Conservation (phyloP, 495 filamentous ascomycete species). For the Penicillium manginii region DNA sequence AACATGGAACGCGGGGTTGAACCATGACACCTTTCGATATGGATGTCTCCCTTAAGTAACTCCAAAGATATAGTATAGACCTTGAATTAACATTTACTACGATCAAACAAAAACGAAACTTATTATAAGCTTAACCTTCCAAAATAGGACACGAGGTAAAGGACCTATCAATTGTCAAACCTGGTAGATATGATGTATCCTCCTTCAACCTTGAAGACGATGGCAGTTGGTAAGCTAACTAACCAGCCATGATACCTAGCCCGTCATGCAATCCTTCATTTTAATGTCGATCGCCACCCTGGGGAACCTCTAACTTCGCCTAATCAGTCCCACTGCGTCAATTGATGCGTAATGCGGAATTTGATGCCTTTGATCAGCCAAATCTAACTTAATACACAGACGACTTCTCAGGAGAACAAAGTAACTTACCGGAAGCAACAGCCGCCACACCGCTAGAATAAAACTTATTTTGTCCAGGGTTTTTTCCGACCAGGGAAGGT, state of each 20-base stretch:
- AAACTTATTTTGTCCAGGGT: neutral
- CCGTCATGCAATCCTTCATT: neutral
- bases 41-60: no score
- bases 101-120: no score
- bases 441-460: conserved; percentile 1
- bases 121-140: no score
- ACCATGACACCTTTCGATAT: no score
- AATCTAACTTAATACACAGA: neutral
- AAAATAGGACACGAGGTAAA: no score
- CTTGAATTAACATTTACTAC: no score
- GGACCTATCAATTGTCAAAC: no score
- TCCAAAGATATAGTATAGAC: no score
- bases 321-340: neutral
- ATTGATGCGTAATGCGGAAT: neutral
- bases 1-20: neutral
- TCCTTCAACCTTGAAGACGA: no score
- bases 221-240: no score
- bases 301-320: neutral
- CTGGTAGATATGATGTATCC: no score
- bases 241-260: neutral
- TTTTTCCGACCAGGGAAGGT: neutral
- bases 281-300: conserved; percentile 2
- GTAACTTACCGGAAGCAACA: neutral
- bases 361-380: neutral
- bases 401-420: neutral